phyloP scores from a whole-genome alignment of 176 grass and related monocot genomes.

The Zea luxurians region DNA sequence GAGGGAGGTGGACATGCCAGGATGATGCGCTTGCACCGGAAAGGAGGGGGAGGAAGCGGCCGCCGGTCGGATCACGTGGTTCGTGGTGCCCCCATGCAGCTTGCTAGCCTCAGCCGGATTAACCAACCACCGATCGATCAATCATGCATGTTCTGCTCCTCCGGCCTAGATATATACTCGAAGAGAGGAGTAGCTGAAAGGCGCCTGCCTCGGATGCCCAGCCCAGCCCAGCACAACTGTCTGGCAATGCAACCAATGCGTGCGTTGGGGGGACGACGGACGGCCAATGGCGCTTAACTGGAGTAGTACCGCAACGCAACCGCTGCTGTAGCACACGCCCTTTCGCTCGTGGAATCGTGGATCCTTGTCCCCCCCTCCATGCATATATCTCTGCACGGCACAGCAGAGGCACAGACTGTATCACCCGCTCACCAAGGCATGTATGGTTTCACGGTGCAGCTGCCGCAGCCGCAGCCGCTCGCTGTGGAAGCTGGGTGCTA shows the following conservation, averaged over 20 bases:
- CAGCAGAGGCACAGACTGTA: background rate
- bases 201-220: background rate
- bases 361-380: background rate
- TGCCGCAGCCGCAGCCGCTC: no score
- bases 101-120: background rate
- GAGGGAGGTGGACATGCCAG: background rate
- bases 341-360: background rate
- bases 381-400: background rate
- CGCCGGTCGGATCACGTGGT: conserved; percentile 17
- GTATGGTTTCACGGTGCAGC: no score
- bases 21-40: background rate
- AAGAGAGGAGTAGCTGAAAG: background rate
- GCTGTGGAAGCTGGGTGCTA: no score
- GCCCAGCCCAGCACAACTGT: background rate
- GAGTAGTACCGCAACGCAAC: background rate
- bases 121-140: conserved; percentile 17
- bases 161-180: no score
- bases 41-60: background rate
- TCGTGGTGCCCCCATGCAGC: background rate
- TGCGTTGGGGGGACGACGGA: no score
- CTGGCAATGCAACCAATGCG: background rate
- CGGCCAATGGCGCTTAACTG: background rate
- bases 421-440: no score
- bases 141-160: background rate
- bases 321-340: background rate